Evolutionary conservation across 108 stramenopile genomes (phyloP), one percentile per base, ranked within the genome.

Genomic region (Parietichytrium sp.): DNA sequence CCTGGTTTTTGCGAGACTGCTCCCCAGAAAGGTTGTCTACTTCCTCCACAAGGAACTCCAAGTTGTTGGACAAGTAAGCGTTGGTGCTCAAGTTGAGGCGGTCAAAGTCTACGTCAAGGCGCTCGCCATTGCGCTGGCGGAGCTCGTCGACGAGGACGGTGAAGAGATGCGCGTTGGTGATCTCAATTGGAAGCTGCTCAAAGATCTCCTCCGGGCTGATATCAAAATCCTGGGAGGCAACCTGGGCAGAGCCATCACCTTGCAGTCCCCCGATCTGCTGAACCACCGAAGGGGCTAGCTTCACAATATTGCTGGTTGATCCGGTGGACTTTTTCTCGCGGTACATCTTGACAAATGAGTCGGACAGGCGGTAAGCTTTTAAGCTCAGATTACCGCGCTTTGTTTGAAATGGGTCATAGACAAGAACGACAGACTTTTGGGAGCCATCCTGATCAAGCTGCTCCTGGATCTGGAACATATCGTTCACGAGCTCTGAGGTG

Each of bases 371-470:
- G 85, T 91, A 94, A 45, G 95, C 95, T 84, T 96, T 96, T 83
- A 99, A 85, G 29, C 83, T 86, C 52, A 99, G 89, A 53, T 92
- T 91, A 7, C 98, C 98, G 55, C 91, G 88, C 8, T 92, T 85
- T 18, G 95, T 94, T 89, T 95, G 94, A 80, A 94, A 86, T 23
- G 98, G 96, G 89, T 99, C 98, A 88, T 98, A 99, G 13, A 99
- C 84, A 29, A 99, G 85, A 47, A 98, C 96, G 26, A 99, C 93
- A 0, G 78, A 72, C 23, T 42, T 33, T 42, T 72, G 61, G 50
- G 94, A 92, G 80, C 95, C 95, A 84, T 93, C 93, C 79, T 93
- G 91, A 29, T 29, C 78, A 48, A 98, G 89, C 25, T 98, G 94
- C 15, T 93, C 94, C 87, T 96, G 95, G 81, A 96, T 96, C 54